Evolutionary conservation across 192 early-diverging fungal genomes (phyloP).

Genomic region (Geosiphon pyriformis): DNA sequence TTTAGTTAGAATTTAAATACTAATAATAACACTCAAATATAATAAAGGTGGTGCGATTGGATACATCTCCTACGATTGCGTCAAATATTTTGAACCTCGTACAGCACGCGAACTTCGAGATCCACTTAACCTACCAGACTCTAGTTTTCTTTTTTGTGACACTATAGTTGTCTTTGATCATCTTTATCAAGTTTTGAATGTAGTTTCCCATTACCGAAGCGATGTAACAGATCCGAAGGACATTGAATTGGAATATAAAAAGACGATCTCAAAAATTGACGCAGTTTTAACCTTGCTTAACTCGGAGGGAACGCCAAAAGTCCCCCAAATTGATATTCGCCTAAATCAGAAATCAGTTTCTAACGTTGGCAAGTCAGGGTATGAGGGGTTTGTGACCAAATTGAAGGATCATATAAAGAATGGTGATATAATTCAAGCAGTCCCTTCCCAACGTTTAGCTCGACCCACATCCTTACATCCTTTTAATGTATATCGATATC

Average conservation of each 20-base stretch:
- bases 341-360: constrained; percentile 68
- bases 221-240: constrained; percentile 50
- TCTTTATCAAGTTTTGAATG: constrained; percentile 83
- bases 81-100: constrained; percentile 96
- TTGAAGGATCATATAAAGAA: constrained; percentile 89
- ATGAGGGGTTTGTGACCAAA: constrained; percentile 79
- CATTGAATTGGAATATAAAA: constrained; percentile 58
- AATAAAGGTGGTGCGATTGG: constrained; percentile 88
- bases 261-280: constrained; percentile 65
- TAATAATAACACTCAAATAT: constrained; percentile 2
- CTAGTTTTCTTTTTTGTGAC: constrained; percentile 93
- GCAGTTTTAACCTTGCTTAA: constrained; percentile 64
- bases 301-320: constrained; percentile 64
- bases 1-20: neutral
- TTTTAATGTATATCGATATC: constrained; percentile 96
- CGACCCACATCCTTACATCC: constrained; percentile 88
- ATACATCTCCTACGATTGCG: constrained; percentile 96
- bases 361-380: constrained; percentile 89
- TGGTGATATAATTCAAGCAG: constrained; percentile 98
- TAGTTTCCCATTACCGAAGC: constrained; percentile 84
- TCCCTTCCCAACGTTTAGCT: constrained; percentile 87
- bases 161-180: constrained; percentile 95
- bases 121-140: constrained; percentile 85
- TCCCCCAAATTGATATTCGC: constrained; percentile 67
- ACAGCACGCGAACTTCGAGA: constrained; percentile 76